A percentile compares a stretch with the other conserved stretches of the same genome.
These are phyloP conservation scores for Ormosia emarginata DNA, from an alignment of 306 rosid species.

Conservation along the genomic window DNA sequence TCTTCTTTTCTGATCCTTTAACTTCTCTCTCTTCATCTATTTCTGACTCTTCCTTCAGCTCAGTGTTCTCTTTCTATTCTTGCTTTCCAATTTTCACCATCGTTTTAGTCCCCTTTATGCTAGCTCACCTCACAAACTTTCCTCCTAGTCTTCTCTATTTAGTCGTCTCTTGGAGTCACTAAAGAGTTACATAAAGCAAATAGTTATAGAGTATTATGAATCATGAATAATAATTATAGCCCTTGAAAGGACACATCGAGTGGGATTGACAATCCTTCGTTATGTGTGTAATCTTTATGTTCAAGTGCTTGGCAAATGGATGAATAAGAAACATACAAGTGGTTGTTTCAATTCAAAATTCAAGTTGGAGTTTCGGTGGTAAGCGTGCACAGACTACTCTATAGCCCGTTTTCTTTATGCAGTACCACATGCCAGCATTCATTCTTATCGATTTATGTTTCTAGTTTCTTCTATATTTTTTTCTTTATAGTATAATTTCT, in stretches of 20 bases:
- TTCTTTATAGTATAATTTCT: neutral
- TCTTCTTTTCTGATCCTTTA: neutral
- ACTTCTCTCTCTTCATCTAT: neutral
- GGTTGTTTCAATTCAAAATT: neutral
- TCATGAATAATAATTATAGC: too few species aligned
- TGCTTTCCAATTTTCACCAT: neutral
- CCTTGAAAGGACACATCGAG: neutral
- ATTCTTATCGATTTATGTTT: too few species aligned
- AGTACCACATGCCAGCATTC: too few species aligned
- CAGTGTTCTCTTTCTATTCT: too few species aligned
- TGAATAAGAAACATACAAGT: neutral
- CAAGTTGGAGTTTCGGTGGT: neutral
- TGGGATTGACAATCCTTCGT: neutral
- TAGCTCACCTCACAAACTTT: too few species aligned
- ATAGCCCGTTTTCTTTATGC: too few species aligned
- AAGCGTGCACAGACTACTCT: neutral
- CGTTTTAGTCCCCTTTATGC: too few species aligned
- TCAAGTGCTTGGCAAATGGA: neutral
- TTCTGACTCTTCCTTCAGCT: too few species aligned
- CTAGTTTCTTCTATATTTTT: neutral
- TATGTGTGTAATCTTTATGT: neutral
- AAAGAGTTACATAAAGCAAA: neutral
- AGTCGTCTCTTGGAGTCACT: neutral
- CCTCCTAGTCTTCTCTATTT: too few species aligned
- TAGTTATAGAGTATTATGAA: too few species aligned